Evolutionary conservation across 2,329 filamentous ascomycete species (phyloP), one percentile per base, ranked within the genome.

Genomic region (Colletotrichum higginsianum): DNA sequence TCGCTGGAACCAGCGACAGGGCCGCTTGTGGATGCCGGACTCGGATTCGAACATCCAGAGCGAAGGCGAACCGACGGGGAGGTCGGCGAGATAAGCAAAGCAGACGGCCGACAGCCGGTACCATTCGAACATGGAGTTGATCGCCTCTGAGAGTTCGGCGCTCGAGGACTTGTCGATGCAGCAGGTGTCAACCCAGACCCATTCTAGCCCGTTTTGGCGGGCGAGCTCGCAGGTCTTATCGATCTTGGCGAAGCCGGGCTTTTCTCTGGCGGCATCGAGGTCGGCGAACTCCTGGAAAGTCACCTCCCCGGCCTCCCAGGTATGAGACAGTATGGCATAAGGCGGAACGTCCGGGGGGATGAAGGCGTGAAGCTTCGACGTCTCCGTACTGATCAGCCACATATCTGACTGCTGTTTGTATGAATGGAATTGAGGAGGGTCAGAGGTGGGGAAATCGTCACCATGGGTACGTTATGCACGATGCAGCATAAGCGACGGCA

Each of bases 291-390:
- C 76, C 16, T 78, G 73, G 60, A 78, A 78, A 9, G 73, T 68
- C 0, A 80, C 75, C 60, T 82, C 79, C 1, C 77, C 76, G 2
- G 75, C 67, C 23, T 74, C 77, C 80, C 81, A 82, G 0, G 79
- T 81, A 62, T 82, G 81, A 12, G 80, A 82, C 2, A 82, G 75
- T 50, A 82, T 82, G 30, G 78, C 79, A 63, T 81, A 83, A 1
- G 46, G 46, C 12, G 61, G 61, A n/a, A 64, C 30, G 47, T 64
- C 61, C 70, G 73, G 46, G 67, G 71, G 11, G 70, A 67, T 35
- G 52, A 79, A 78, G 46, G 58, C 67, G 46, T 76, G 66, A 15
- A 80, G 74, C 3, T 62, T 46, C 30, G 66, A 49, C 3, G 67
- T 76, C 16, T 61, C n/a, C 4, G 70, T 69, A 62, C 78, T 75